Evolutionary conservation across 2,329 filamentous ascomycete genomes (phyloP), one percentile per base, ranked within the genome.

Genomic region (Lachnum nothofagi): DNA sequence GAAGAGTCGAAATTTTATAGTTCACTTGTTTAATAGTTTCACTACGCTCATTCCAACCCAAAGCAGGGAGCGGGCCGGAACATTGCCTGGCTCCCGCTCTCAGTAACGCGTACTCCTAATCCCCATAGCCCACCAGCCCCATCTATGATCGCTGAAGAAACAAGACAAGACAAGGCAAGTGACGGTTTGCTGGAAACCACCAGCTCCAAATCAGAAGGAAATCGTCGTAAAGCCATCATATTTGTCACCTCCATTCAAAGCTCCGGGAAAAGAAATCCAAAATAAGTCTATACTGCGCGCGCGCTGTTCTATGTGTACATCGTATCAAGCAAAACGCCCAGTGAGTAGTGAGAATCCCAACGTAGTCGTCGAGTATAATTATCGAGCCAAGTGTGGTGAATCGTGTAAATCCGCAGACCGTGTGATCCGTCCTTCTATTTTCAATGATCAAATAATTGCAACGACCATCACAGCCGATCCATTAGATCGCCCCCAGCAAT

Each of bases 401-500:
- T 34, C 29, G 19, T 38, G n/a, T n/a, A n/a, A n/a, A n/a, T n/a
- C n/a, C n/a, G 25, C 22, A 34, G n/a, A 12, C 5, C 44, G 44
- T 38, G 37, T 46, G n/a, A 16, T 27, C 46, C 48, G 46, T 49
- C 31, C 53, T 40, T 48, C 34, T 44, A 40, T 52, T 23, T 41
- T 47, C 33, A 27, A 52, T 38, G 43, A 12, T 20, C 35, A 6
- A 35, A 7, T n/a, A n/a, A n/a, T n/a, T n/a, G n/a, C n/a, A n/a
- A n/a, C n/a, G n/a, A n/a, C n/a, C n/a, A 41, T 61, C 55, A 74
- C 54, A 72, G 68, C 44, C 79, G 72, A 57, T 84, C 81, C 63
- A 78, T 77, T 48, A 86, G 70, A 63, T 87, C 83, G 46, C 79
- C 80, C 31, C 88, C 88, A 20, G 86, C 83, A 52, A 93, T 73